Conservation (phyloP, 495 filamentous ascomycete genomes). For the Rhizodiscina lignyota region DNA sequence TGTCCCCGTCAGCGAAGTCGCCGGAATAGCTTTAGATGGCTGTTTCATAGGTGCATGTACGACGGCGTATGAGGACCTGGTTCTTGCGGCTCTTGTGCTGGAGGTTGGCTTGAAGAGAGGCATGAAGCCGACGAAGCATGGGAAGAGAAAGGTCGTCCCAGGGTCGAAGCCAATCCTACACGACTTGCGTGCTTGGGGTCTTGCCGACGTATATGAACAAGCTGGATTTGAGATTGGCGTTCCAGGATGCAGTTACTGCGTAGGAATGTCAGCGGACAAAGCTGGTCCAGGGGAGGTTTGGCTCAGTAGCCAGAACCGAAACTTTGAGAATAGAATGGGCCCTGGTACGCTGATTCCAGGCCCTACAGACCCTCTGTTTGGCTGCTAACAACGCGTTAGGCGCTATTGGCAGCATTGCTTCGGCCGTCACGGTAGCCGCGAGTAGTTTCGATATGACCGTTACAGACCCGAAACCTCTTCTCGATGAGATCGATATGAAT, state of each 20-base stretch:
- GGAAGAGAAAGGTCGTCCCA: slow-evolving; percentile 25
- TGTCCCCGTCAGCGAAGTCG: slow-evolving; percentile 21
- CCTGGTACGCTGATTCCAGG: too few relatives aligned
- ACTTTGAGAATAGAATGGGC: slow-evolving; percentile 33
- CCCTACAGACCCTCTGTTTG: too few relatives aligned
- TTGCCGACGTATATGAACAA: slow-evolving; percentile 23
- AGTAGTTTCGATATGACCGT: slow-evolving; percentile 25
- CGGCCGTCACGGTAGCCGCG: slow-evolving; percentile 27
- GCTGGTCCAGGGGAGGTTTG: slow-evolving; percentile 27
- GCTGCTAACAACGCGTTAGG: too few relatives aligned
- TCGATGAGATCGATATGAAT: slow-evolving; percentile 16
- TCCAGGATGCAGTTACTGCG: slow-evolving; percentile 31
- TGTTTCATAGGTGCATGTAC: slow-evolving; percentile 35
- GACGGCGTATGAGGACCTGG: slow-evolving; percentile 29
- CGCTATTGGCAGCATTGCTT: slow-evolving; percentile 24
- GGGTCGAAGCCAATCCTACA: slow-evolving; percentile 24
- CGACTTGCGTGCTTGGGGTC: slow-evolving; percentile 17
- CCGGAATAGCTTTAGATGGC: slow-evolving; percentile 22
- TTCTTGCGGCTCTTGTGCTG: slow-evolving; percentile 25
- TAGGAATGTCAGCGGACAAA: slow-evolving; percentile 28
- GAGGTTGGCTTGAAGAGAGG: slow-evolving; percentile 21
- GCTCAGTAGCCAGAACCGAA: slow-evolving; percentile 30
- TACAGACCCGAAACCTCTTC: slow-evolving; percentile 16
- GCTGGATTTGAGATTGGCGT: slow-evolving; percentile 27
- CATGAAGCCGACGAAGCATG: slow-evolving; percentile 14